Conservation (phyloP, 2,329 filamentous ascomycete species). For the Alternaria gaisen region DNA sequence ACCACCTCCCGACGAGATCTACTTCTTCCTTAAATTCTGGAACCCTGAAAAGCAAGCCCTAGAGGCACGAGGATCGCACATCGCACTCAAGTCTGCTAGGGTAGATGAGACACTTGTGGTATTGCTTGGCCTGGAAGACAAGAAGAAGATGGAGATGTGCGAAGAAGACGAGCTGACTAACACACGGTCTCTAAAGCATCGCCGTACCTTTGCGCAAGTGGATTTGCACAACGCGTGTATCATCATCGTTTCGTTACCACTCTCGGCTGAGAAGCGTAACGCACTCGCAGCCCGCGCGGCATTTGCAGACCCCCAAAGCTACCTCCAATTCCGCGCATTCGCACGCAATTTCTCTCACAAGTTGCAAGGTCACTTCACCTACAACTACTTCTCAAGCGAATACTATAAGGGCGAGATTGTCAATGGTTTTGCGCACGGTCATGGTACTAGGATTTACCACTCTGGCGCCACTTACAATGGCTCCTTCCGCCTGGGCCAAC, state of each 20-base stretch:
- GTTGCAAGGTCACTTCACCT: constrained; percentile 57
- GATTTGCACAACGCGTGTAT: constrained; percentile 45
- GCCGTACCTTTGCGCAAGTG: constrained; percentile 45
- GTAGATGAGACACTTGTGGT: constrained; percentile 46
- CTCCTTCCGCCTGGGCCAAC: constrained; percentile 61
- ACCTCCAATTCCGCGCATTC: constrained; percentile 54
- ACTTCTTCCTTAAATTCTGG: constrained; percentile 54
- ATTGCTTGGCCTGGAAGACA: constrained; percentile 43
- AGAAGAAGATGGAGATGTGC: constrained; percentile 59
- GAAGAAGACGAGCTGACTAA: constrained; percentile 55
- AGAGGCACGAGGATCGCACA: constrained; percentile 44
- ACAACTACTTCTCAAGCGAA: constrained; percentile 64
- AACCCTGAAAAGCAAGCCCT: constrained; percentile 48
- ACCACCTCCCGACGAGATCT: constrained; percentile 46
- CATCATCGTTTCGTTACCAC: constrained; percentile 43
- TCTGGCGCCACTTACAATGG: constrained; percentile 66
- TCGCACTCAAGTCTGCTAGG: constrained; percentile 42
- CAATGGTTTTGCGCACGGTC: constrained; percentile 61
- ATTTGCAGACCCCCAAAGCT: constrained; percentile 50
- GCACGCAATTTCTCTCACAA: constrained; percentile 56
- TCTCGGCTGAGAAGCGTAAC: constrained; percentile 40
- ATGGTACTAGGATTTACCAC: constrained; percentile 63
- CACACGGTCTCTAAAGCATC: constrained; percentile 39
- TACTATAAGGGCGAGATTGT: constrained; percentile 64
- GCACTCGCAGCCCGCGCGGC: constrained; percentile 44